phyloP scores from a whole-genome alignment of 192 early-diverging fungal genomes.

The Coemansia sp. region DNA sequence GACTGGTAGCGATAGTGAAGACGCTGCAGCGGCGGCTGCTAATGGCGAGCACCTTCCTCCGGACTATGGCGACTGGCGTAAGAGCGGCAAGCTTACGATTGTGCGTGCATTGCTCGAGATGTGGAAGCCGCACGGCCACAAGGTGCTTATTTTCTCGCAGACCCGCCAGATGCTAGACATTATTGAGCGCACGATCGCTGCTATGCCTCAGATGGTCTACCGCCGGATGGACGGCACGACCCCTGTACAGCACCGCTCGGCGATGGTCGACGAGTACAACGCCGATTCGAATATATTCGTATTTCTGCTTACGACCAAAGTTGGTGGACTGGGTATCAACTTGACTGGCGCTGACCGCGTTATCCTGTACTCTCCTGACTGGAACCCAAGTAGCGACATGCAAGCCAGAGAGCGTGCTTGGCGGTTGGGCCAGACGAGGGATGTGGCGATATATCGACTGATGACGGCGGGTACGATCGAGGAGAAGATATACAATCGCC shows the following conservation, averaged over 20 bases:
- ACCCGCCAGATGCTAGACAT: constrained; percentile 96
- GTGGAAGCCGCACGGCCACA: constrained; percentile 86
- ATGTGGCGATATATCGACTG: constrained; percentile 90
- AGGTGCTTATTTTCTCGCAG: constrained; percentile 90
- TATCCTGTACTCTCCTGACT: constrained; percentile 96
- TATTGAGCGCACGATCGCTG: constrained; percentile 71
- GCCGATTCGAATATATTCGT: constrained; percentile 67
- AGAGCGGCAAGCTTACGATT: constrained; percentile 88
- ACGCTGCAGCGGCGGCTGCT: background rate
- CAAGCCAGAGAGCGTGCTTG: constrained; percentile 96
- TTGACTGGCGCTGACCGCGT: constrained; percentile 92
- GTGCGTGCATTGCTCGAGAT: constrained; percentile 78
- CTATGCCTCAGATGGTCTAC: constrained; percentile 61
- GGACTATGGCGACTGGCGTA: constrained; percentile 46
- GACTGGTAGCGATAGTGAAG: constrained; percentile 16
- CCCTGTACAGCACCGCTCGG: constrained; percentile 80
- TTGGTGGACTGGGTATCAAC: constrained; percentile 95
- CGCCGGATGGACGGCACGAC: constrained; percentile 96
- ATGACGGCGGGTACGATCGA: constrained; percentile 96
- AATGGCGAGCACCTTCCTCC: constrained; percentile 20
- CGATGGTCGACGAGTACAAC: constrained; percentile 90
- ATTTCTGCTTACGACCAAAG: constrained; percentile 96
- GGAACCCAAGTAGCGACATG: constrained; percentile 96
- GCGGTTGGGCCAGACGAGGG: constrained; percentile 86
- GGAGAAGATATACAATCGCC: constrained; percentile 96